These are phyloP conservation scores for Triticum timopheevii DNA, from an alignment of 176 grass and related monocot genomes.

Conservation along the genomic window DNA sequence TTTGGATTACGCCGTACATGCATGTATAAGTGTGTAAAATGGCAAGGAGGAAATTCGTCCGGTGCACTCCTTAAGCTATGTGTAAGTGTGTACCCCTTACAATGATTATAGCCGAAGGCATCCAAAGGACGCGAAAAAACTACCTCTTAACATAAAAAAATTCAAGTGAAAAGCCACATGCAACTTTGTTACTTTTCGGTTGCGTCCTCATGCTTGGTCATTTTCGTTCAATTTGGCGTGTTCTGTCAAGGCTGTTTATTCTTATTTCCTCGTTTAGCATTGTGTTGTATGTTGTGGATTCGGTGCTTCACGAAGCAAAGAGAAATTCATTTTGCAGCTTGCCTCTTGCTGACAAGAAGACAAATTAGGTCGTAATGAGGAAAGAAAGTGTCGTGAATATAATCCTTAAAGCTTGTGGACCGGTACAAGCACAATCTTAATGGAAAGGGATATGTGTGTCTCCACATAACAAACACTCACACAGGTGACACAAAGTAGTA, in stretches of 20 bases:
- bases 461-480: background rate
- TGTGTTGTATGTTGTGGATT: background rate
- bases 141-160: rapidly evolving
- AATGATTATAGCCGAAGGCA: too few relatives aligned
- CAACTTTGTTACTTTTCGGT: background rate
- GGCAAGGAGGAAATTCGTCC: too few relatives aligned
- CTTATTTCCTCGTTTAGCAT: rapidly evolving
- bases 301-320: background rate
- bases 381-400: background rate
- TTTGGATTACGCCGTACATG: too few relatives aligned
- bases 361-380: background rate
- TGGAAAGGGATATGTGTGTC: background rate
- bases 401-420: background rate
- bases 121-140: rapidly evolving
- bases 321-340: background rate
- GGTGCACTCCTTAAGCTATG: too few relatives aligned
- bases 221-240: background rate
- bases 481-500: background rate
- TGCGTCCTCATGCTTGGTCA: rapidly evolving
- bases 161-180: background rate
- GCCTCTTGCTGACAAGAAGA: background rate
- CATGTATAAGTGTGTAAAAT: rapidly evolving
- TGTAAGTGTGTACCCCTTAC: too few relatives aligned
- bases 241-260: background rate
- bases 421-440: background rate